phyloP scores from a whole-genome alignment of 2,329 filamentous ascomycete species.

The Diaporthe ilicicola region DNA sequence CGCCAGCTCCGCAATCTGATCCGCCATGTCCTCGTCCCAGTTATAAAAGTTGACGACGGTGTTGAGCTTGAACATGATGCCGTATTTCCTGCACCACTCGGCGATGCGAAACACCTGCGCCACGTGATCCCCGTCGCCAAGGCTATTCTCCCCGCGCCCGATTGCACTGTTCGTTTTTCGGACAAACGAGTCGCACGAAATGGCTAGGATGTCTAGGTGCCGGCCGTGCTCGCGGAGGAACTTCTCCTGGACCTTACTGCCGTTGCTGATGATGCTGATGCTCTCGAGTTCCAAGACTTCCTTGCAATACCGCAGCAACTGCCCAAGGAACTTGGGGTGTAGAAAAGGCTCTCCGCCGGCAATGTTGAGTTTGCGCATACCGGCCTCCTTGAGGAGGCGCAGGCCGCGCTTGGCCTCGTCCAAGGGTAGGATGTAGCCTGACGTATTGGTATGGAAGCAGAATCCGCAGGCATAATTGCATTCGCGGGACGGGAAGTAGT shows the following conservation, averaged over 20 bases:
- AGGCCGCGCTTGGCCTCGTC: conserved; percentile 54
- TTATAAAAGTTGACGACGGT: conserved; percentile 61
- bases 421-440: conserved; percentile 52
- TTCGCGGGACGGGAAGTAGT: conserved; percentile 34
- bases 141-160: conserved; percentile 42
- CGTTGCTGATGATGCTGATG: conserved; percentile 64
- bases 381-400: conserved; percentile 54
- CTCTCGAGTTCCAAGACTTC: conserved; percentile 56
- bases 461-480: conserved; percentile 52
- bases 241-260: conserved; percentile 52
- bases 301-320: conserved; percentile 58
- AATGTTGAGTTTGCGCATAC: conserved; percentile 34
- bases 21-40: conserved; percentile 58
- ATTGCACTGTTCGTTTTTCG: conserved; percentile 58
- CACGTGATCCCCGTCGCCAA: conserved; percentile 56
- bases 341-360: conserved; percentile 49
- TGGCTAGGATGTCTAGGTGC: conserved; percentile 61
- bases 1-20: conserved; percentile 46
- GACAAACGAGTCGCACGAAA: conserved; percentile 64
- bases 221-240: conserved; percentile 52
- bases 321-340: conserved; percentile 43
- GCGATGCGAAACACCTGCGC: conserved; percentile 52
- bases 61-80: conserved; percentile 66
- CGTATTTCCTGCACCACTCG: conserved; percentile 54
- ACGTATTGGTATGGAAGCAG: conserved; percentile 65